These are phyloP conservation scores for Phytophthora pistaciae DNA, from an alignment of 352 stramenopile genomes.

Conservation along the genomic window DNA sequence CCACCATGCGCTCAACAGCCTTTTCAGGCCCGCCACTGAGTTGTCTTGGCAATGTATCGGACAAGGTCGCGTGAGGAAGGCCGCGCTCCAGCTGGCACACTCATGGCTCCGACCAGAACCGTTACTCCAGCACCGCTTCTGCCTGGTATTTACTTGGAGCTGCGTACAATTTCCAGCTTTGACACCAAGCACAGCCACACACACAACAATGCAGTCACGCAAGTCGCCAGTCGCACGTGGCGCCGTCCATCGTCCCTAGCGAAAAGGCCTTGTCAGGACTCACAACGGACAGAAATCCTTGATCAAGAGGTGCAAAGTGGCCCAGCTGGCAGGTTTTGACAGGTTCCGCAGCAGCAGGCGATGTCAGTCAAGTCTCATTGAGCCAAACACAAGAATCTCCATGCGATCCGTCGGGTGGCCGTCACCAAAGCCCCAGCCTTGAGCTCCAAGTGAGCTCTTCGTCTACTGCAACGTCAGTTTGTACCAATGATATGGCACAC, in stretches of 20 bases:
- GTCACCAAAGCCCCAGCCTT: background rate
- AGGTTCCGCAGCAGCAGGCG: constrained; percentile 26
- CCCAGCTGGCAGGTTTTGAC: constrained; percentile 26
- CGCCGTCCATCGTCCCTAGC: constrained; percentile 9
- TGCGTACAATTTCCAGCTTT: constrained; percentile 9
- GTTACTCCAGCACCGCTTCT: constrained; percentile 20
- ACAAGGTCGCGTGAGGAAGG: constrained; percentile 11
- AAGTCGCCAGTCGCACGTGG: constrained; percentile 27
- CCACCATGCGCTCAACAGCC: constrained; percentile 27
- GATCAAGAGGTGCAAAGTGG: constrained; percentile 2
- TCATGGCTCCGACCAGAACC: constrained; percentile 15
- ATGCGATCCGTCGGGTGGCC: background rate
- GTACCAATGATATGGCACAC: constrained; percentile 8
- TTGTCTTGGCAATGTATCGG: constrained; percentile 1
- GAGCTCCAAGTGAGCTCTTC: background rate
- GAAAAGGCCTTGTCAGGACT: constrained; percentile 17
- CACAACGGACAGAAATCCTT: background rate
- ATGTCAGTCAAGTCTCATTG: background rate
- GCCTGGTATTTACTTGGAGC: background rate
- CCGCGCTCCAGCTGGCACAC: constrained; percentile 7
- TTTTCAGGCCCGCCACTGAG: constrained; percentile 15
- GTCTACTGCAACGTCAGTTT: constrained; percentile 3
- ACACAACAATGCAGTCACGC: constrained; percentile 2
- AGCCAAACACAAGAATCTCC: background rate
- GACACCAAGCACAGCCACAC: constrained; percentile 6